Evolutionary conservation across 371 early-diverging fungal genomes (phyloP), one percentile per base, ranked within the genome.

Genomic region (Mortierella sp.): DNA sequence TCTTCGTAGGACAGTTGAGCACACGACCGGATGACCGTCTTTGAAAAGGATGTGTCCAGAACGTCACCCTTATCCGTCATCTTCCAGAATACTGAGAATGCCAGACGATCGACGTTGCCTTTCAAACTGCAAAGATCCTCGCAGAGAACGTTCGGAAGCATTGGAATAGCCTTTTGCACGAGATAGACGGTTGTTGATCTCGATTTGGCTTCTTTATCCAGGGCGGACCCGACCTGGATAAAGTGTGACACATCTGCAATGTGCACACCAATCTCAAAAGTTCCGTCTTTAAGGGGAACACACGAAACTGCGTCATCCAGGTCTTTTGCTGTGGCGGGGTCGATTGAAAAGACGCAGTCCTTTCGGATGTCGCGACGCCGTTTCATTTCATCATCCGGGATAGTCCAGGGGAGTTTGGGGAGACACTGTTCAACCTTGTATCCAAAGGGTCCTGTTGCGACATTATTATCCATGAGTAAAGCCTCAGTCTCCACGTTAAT

Each of bases 241-340:
- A 98, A 99, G 78, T 96, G 90, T 9, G 95, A 90, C 13, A 98
- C 98, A 80, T 99, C 99, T 54, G 98, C 97, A 74, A 99, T 97
- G 78, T 99, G 99, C 24, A 97, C 95, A 57, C 97, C 98, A 29
- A 98, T 88, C 78, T 94, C 92, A 71, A 80, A 95, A 17, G 84
- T 91, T 39, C 90, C 92, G 55, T 92, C 88, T 1, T 88, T 88
- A 31, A 90, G 81, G 37, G 81, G 79, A 37, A 82, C 79, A 61
- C 90, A 85, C 24, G 94, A 92, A 21, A 99, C 82, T 10, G 98
- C 98, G 81, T 99, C 98, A 80, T 99, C 99, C 60, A 98, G 86
- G 81, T 97, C 96, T 64, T 90, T 90, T 31, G 98, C 96, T 0
- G 94, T 93, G 0, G 85, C 81, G 24, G 96, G 95, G 79, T 97